Conservation (phyloP, 176 grass and related monocot species). For the Pharus latifolius region DNA sequence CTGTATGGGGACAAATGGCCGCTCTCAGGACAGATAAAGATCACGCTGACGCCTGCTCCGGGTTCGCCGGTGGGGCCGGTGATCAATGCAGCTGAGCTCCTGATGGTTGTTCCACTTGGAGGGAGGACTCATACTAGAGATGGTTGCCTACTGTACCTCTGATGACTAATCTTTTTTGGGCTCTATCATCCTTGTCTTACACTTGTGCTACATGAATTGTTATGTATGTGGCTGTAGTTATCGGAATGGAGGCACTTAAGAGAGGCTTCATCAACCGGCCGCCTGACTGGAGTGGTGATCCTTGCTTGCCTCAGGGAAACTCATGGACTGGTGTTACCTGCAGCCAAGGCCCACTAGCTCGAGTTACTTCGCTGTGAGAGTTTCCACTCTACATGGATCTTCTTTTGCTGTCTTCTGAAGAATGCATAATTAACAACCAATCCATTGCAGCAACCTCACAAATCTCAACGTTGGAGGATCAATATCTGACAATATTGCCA, state of each 20-base stretch:
- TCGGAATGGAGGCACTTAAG: constrained; percentile 65
- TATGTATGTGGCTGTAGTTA: constrained; percentile 29
- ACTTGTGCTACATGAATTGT: no score
- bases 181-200: neutral
- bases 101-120: constrained; percentile 64
- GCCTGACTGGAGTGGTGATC: constrained; percentile 82
- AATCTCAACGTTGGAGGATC: constrained; percentile 48
- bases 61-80: constrained; percentile 64
- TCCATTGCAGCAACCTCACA: constrained; percentile 53
- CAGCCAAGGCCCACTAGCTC: constrained; percentile 23
- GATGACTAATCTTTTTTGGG: neutral
- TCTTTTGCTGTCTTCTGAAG: neutral
- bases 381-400: neutral
- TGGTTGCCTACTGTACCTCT: constrained; percentile 19
- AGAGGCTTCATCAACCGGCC: constrained; percentile 47
- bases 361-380: constrained; percentile 69
- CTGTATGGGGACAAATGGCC: constrained; percentile 46
- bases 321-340: constrained; percentile 83
- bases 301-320: constrained; percentile 61
- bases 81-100: constrained; percentile 80
- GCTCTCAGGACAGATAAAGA: constrained; percentile 53
- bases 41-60: constrained; percentile 45
- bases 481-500: constrained; percentile 54
- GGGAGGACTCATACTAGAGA: constrained; percentile 85
- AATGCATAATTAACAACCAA: neutral